Evolutionary conservation across 2,329 filamentous ascomycete species (phyloP), one percentile per base, ranked within the genome.

Genomic region (Peltaster fructicola): DNA sequence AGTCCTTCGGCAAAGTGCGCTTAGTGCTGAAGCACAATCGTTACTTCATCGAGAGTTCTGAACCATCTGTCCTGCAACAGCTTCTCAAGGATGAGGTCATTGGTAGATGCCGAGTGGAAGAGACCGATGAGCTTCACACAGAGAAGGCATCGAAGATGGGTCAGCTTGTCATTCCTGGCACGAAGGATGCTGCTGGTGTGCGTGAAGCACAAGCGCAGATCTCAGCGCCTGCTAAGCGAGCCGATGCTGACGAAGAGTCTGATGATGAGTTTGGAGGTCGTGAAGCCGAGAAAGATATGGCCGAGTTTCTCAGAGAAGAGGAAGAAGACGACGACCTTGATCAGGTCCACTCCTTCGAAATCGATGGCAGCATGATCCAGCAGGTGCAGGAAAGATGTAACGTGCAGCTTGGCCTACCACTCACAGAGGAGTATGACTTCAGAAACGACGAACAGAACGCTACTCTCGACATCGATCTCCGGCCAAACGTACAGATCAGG

Each of bases 381-480:
- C 65, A 65, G 3, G 84, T 95, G 2, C 80, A 90, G 43, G 82
- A 88, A 50, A 75, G 81, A 30, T 95, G 88, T 44, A 47, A 48
- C 16, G 66, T 91, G 25, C 75, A 78, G 22, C 70, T 98, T 24
- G 76, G 75, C 14, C 76, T 81, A 33, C 88, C 88, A 3, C 74
- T 92, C 6, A 67, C 93, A 6, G 84, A 95, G 49, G 88, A 98
- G 52, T 98, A 98, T 51, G 88, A 98, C 49, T 98, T 95, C 51
- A 68, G 82, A 30, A 84, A 88, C 39, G 88, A 98, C 47, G 69
- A 78, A 32, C 65, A 71, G 38, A 98, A 95, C 43, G 69, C 85
- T 1, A 92, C 80, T 24, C 59, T 98, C 17, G 82, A 95, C 29
- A 98, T 98, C 39, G 85, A 95, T 48, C 60, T 95, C 23, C 78